A percentile compares a stretch with the other conserved stretches of the same genome.
Evolutionary conservation across 176 grass and related monocot genomes (phyloP).

Genomic region (Hordeum vulgare): DNA sequence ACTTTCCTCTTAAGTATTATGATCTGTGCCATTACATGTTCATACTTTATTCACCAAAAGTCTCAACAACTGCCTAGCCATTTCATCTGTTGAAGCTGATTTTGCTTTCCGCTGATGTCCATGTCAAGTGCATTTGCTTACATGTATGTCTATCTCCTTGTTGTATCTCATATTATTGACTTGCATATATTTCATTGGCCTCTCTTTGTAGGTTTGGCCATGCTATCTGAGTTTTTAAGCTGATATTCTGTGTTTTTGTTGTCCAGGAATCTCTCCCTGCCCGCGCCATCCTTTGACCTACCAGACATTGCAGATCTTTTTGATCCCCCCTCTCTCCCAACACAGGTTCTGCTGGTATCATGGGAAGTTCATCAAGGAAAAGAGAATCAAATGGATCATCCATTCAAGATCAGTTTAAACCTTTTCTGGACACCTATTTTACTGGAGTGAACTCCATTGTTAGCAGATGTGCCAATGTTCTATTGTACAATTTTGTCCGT

Average conservation of each 20-base stretch:
- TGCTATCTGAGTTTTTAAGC: background rate
- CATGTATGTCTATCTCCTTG: constrained; percentile 4
- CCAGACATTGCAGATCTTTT: constrained; percentile 68
- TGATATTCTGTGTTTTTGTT: background rate
- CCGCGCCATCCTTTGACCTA: constrained; percentile 58
- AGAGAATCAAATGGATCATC: constrained; percentile 76
- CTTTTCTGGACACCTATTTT: no score
- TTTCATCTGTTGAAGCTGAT: background rate
- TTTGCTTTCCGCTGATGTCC: background rate
- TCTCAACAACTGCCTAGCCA: background rate
- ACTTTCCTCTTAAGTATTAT: background rate
- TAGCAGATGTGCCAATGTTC: no score
- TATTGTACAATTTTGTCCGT: no score
- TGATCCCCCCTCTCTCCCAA: constrained; percentile 22
- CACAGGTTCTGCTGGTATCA: constrained; percentile 27
- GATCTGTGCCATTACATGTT: background rate
- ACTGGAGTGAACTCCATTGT: no score
- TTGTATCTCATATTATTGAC: background rate
- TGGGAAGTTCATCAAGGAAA: constrained; percentile 59
- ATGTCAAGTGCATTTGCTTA: background rate
- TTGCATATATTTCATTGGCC: background rate
- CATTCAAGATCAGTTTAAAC: constrained; percentile 15
- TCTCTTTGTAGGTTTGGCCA: background rate
- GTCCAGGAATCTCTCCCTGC: constrained; percentile 31
- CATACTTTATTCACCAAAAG: background rate